Conservation (phyloP, 176 grass and related monocot genomes). For the Neostapfia colusana region DNA sequence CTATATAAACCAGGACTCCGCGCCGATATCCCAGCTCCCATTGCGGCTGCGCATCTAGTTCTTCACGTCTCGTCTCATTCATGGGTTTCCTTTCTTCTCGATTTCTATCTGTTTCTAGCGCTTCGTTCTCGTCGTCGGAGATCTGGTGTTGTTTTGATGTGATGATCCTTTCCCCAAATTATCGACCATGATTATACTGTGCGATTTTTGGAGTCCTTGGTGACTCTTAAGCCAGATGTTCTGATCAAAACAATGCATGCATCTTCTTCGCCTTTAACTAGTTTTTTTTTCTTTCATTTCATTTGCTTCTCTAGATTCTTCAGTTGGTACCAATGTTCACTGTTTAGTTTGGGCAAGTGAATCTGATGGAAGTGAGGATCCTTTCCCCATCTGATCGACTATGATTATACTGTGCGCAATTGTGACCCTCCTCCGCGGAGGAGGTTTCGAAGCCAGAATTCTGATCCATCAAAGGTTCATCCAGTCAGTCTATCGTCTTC, state of each 20-base stretch:
- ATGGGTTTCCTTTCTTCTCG: neutral
- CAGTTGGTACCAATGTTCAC: too few species aligned
- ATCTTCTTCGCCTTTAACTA: neutral
- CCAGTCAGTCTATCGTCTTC: neutral
- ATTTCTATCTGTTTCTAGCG: neutral
- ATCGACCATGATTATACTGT: constrained; percentile 53
- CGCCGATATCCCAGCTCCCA: rapidly evolving
- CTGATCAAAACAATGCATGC: neutral
- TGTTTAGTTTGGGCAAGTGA: neutral
- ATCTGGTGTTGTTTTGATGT: constrained; percentile 20
- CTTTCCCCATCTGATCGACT: constrained; percentile 74
- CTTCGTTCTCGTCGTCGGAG: neutral
- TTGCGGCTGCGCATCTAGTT: neutral
- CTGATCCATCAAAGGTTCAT: constrained; percentile 34
- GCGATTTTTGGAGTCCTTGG: constrained; percentile 43
- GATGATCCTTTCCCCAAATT: constrained; percentile 65
- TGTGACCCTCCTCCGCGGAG: constrained; percentile 19
- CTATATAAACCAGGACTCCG: constrained; percentile 19
- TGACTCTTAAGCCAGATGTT: constrained; percentile 49
- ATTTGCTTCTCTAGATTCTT: too few species aligned
- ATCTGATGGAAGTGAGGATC: constrained; percentile 45
- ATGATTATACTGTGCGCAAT: constrained; percentile 39
- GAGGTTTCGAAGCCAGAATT: constrained; percentile 55
- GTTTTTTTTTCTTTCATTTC: too few species aligned
- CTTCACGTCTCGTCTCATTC: neutral